Evolutionary conservation across 1,284 basidiomycete species (phyloP).

Genomic region (Cryptococcus amylolentus): DNA sequence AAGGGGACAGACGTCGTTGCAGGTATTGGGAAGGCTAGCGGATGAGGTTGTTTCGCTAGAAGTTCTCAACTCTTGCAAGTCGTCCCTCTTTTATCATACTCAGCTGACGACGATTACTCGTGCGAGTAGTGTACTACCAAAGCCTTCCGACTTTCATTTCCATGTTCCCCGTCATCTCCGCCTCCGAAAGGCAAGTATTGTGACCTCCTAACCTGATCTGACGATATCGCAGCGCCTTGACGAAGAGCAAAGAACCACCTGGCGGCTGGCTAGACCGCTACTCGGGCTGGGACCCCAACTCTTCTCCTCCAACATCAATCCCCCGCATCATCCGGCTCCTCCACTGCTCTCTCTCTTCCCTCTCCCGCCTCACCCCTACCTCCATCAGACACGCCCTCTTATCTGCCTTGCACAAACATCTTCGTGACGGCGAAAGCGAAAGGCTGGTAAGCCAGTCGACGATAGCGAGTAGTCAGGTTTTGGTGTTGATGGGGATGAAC

Average conservation of each 20-base stretch:
- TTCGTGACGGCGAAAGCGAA: slow-evolving; percentile 1
- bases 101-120: neutral
- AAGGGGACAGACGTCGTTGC: neutral
- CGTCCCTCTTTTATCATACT: neutral
- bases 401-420: slow-evolving; percentile 5
- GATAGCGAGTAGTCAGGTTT: slow-evolving; percentile 3
- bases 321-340: slow-evolving; percentile 7
- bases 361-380: slow-evolving; percentile 2
- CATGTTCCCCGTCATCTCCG: slow-evolving; percentile 9
- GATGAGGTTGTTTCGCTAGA: slow-evolving; percentile 5
- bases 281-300: slow-evolving; percentile 2
- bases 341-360: slow-evolving; percentile 5
- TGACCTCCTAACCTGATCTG: neutral
- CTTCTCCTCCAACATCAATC: slow-evolving; percentile 5
- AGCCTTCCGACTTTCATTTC: slow-evolving; percentile 2
- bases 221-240: neutral
- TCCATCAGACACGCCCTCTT: slow-evolving; percentile 3
- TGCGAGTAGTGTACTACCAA: slow-evolving; percentile 5
- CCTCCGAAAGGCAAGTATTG: slow-evolving; percentile 3
- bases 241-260: neutral
- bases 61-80: slow-evolving; percentile 5
- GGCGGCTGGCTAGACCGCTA: slow-evolving; percentile 2
- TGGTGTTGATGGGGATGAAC: slow-evolving; percentile 3
- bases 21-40: slow-evolving; percentile 4
- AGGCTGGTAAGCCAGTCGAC: neutral